Percentiles rank a stretch among this genome's conserved stretches.
Evolutionary conservation across 169 alveolate genomes (phyloP).

Genomic region (Eimeria tenella): DNA sequence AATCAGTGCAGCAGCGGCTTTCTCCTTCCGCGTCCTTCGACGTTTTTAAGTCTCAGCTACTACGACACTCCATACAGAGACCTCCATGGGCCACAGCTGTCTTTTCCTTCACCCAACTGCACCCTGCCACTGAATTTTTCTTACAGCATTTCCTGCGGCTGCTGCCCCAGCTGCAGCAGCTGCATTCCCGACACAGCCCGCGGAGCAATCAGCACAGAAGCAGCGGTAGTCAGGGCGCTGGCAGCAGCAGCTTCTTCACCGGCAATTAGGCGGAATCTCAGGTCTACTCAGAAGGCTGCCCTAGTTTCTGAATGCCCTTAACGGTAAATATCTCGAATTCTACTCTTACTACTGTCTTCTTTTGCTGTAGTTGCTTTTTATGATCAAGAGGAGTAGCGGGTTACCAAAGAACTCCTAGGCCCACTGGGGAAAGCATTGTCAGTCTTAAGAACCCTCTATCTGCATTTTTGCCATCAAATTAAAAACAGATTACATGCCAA

Average conservation of each 20-base stretch:
- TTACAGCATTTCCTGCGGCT: conserved; percentile 26
- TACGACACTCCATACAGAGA: conserved; percentile 48
- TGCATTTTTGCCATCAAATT: too few species aligned
- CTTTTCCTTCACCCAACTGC: conserved; percentile 6
- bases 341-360: too few species aligned
- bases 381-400: too few species aligned
- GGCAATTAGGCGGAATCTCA: background rate
- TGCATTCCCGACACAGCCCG: conserved; percentile 28
- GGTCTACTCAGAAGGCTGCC: too few species aligned
- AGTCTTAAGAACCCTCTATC: too few species aligned
- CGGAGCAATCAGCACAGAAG: background rate
- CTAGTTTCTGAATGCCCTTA: too few species aligned
- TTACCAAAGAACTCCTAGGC: too few species aligned
- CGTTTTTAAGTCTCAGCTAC: conserved; percentile 10
- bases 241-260: background rate
- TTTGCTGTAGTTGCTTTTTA: too few species aligned
- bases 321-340: too few species aligned
- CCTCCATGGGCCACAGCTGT: conserved; percentile 65
- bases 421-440: too few species aligned
- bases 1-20: conserved; percentile 23
- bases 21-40: background rate
- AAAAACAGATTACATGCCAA: too few species aligned
- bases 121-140: conserved; percentile 8
- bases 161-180: conserved; percentile 56
- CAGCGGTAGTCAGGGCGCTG: background rate